Evolutionary conservation across 2,329 filamentous ascomycete species (phyloP).

Genomic region (Xylaria sp.): DNA sequence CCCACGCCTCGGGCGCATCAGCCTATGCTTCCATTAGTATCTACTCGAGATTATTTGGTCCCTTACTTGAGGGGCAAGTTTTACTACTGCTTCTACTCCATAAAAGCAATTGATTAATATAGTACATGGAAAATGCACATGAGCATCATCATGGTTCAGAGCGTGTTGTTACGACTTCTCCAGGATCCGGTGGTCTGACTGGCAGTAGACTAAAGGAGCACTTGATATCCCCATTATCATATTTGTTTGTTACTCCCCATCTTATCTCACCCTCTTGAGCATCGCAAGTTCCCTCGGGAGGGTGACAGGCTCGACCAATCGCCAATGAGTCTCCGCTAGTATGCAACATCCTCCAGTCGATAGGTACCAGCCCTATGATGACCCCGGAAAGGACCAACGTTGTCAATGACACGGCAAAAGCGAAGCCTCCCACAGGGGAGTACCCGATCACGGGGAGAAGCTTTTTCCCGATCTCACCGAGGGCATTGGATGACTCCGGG

Average conservation of each 20-base stretch:
- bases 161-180: neutral
- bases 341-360: neutral
- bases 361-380: neutral
- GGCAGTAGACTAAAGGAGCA: constrained; percentile 2
- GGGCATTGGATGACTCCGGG: too few relatives aligned
- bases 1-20: too few relatives aligned
- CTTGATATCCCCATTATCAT: neutral
- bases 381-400: neutral
- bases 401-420: too few relatives aligned
- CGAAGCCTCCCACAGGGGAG: too few relatives aligned
- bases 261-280: neutral
- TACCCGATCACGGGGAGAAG: too few relatives aligned
- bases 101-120: too few relatives aligned
- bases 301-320: neutral
- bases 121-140: too few relatives aligned
- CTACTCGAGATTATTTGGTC: too few relatives aligned
- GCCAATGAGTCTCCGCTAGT: neutral
- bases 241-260: constrained; percentile 3
- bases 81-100: too few relatives aligned
- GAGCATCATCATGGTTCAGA: neutral
- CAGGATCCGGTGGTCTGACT: neutral
- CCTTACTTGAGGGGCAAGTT: too few relatives aligned
- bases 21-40: too few relatives aligned
- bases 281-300: neutral
- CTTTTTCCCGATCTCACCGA: too few relatives aligned